A percentile compares a stretch with the other conserved stretches of the same genome.
Evolutionary conservation across 1,284 basidiomycete genomes (phyloP).

Genomic region (Pterula multifida): DNA sequence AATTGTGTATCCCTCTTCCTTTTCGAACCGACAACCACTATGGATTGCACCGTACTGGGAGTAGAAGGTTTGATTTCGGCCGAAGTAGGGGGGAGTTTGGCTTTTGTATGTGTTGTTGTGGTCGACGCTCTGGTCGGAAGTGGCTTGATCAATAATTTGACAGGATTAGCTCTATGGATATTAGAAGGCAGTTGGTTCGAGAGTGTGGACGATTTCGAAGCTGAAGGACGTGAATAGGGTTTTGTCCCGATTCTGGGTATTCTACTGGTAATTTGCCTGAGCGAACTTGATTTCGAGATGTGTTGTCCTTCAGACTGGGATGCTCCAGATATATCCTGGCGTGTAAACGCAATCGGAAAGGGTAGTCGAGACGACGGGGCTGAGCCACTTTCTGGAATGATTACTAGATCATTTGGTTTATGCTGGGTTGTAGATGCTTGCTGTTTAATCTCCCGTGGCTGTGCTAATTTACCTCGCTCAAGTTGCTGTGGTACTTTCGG

Average conservation of each 20-base stretch:
- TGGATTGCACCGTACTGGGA: constrained; percentile 12
- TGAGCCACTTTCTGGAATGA: background rate
- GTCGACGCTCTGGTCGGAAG: background rate
- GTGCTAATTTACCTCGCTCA: background rate
- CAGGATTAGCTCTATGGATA: too few relatives aligned
- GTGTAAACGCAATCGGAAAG: background rate
- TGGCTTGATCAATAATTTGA: constrained; percentile 2
- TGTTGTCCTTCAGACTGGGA: background rate
- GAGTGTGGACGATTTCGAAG: constrained; percentile 7
- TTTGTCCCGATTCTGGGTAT: constrained; percentile 60
- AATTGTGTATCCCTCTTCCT: background rate
- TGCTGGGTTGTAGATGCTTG: background rate
- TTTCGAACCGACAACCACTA: background rate
- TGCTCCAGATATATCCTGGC: too few relatives aligned
- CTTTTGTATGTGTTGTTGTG: too few relatives aligned
- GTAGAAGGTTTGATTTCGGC: background rate
- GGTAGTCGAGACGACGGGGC: background rate
- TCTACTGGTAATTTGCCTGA: constrained; percentile 48
- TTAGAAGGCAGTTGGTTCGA: constrained; percentile 8
- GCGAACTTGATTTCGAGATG: constrained; percentile 23
- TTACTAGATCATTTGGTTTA: background rate
- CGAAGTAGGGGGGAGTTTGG: too few relatives aligned
- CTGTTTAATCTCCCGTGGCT: too few relatives aligned
- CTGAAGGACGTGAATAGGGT: constrained; percentile 42
- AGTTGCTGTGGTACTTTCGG: background rate